Conservation (phyloP, 495 filamentous ascomycete species). For the Xylaria sp. region DNA sequence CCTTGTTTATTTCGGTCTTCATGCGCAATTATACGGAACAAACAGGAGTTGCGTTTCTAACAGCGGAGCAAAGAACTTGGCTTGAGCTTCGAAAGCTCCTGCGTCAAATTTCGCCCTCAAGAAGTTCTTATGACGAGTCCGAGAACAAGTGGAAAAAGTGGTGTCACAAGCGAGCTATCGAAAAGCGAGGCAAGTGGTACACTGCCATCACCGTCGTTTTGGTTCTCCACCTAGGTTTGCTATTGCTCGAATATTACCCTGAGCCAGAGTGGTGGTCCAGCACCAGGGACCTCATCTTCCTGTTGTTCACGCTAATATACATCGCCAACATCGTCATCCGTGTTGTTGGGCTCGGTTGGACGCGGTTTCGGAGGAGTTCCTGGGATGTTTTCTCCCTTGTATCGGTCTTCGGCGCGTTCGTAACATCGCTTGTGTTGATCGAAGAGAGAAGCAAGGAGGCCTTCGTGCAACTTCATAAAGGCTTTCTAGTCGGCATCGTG, state of each 20-base stretch:
- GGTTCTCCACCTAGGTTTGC: constrained; percentile 79
- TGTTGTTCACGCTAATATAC: constrained; percentile 85
- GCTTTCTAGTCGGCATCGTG: constrained; percentile 90
- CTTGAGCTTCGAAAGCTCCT: constrained; percentile 92
- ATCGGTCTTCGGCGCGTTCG: constrained; percentile 81
- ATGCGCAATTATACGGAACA: constrained; percentile 99
- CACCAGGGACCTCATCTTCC: constrained; percentile 77
- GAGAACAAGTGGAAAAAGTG: constrained; percentile 81
- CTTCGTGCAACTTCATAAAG: constrained; percentile 84
- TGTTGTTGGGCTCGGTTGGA: constrained; percentile 89
- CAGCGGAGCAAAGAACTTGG: constrained; percentile 96
- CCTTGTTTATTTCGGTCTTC: constrained; percentile 97
- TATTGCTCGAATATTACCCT: constrained; percentile 85
- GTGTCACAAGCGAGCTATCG: constrained; percentile 93
- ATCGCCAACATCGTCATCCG: constrained; percentile 84
- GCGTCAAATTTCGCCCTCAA: constrained; percentile 91
- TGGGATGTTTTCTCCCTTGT: constrained; percentile 94
- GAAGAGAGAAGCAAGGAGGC: constrained; percentile 56
- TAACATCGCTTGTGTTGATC: constrained; percentile 74
- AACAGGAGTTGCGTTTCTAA: constrained; percentile 95
- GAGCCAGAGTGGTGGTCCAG: constrained; percentile 70
- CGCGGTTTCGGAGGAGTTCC: constrained; percentile 87
- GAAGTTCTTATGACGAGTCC: constrained; percentile 77
- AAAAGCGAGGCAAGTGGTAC: constrained; percentile 95
- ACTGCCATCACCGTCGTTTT: constrained; percentile 77